A percentile compares a stretch with the other conserved stretches of the same genome.
These are phyloP conservation scores for Lachnum nothofagi DNA, from an alignment of 2,329 filamentous ascomycete species.

Conservation along the genomic window DNA sequence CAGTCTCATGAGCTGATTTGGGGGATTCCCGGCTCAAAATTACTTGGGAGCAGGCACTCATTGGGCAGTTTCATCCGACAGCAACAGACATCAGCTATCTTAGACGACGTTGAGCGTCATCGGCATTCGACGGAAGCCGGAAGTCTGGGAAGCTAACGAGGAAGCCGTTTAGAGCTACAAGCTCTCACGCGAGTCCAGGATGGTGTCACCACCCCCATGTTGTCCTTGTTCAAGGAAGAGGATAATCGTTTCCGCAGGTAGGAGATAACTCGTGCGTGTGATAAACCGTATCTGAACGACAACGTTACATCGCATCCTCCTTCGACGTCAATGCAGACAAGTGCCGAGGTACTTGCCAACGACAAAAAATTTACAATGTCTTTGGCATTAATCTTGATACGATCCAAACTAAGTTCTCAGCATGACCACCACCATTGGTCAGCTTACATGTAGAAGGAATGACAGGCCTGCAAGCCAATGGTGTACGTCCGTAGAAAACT, in stretches of 20 bases:
- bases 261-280: neutral
- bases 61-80: too few species aligned
- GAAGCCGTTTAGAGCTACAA: too few species aligned
- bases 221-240: neutral
- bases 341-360: neutral
- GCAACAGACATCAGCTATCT: too few species aligned
- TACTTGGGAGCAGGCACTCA: too few species aligned
- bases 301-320: neutral
- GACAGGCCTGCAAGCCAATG: too few species aligned
- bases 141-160: neutral
- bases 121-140: too few species aligned
- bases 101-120: too few species aligned
- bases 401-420: neutral
- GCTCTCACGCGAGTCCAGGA: too few species aligned
- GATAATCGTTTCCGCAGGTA: neutral
- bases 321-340: neutral
- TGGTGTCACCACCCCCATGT: neutral
- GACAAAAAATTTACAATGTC: neutral
- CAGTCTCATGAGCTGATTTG: neutral
- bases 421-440: too few species aligned
- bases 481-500: too few species aligned
- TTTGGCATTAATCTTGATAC: neutral
- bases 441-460: too few species aligned
- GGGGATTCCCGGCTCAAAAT: neutral
- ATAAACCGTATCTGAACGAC: neutral